Base-by-base conservation (phyloP, 2,329 filamentous ascomycete genomes). In the Fusarium tricinctum region DNA sequence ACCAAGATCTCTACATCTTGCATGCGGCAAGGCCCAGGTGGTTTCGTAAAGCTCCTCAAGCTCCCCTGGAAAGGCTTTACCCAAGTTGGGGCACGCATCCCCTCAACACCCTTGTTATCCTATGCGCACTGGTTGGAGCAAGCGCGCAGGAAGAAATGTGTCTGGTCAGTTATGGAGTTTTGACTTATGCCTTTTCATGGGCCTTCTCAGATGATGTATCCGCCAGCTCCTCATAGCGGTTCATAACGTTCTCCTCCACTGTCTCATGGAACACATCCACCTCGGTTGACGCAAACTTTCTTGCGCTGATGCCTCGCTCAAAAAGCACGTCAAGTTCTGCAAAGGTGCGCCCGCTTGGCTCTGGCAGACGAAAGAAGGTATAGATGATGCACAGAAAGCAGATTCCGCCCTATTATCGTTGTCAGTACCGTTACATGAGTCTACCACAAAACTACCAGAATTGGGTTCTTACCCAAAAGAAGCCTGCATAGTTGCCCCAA, bases 251-350 rank as follows among this genome's bases (percentile, higher is more conserved):
- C 28, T 78, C 80, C 53, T 84, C 80, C n/a, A 88, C 78, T 12
- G 78, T 76, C 72, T 85, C 84, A 43, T 81, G 80, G 64, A 88
- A 88, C 13, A 87, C 86, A 58, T 89, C 82, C 10, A 88, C 85
- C 61, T 85, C 73, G 3, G 86, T 87, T 23, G 76, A 75, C 10
- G 88, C 86, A 76, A 96, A 97, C 73, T 93, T 91, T 72, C 93
- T 84, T 8, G 92, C 92, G 68, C 86, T 85, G 22, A 95, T 81
- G 2, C 86, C 82, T 64, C 87, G 85, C 81, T 97, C 92, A 74
- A 97, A 97, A 48, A 97, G 83, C 48, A 97, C 74, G 77, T 97
- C 93, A 57, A 97, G 82, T 79, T 97, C 94, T 8, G 93, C 94
- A 75, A 95, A 97, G 0, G 92, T 91, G 42, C 93, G 88, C 12